phyloP scores from a whole-genome alignment of 768 basidiomycete species.

The Phylloporus sp. region DNA sequence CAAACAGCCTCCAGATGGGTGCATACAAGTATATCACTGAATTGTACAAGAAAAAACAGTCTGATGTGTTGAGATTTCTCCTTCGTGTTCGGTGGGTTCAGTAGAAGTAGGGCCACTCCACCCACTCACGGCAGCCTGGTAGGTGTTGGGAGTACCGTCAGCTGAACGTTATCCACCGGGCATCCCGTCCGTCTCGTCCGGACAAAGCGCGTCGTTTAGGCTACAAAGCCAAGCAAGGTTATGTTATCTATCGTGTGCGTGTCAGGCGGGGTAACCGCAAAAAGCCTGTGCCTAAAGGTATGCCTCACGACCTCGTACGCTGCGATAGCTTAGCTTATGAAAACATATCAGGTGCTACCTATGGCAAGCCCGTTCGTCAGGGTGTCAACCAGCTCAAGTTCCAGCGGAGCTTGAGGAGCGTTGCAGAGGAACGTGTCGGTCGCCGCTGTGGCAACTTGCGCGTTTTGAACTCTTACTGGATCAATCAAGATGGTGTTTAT shows the following conservation, averaged over 20 bases:
- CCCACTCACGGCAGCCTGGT: conserved; percentile 4
- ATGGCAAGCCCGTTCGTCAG: conserved; percentile 98
- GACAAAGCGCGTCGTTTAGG: conserved; percentile 99
- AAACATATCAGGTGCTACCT: conserved; percentile 77
- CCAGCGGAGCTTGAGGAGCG: conserved; percentile 89
- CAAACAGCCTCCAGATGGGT: conserved; percentile 64
- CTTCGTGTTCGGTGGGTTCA: conserved; percentile 83
- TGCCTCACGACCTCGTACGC: conserved; percentile 11
- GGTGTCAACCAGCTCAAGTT: conserved; percentile 99
- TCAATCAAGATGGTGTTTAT: conserved; percentile 98
- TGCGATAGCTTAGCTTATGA: conserved; percentile 1
- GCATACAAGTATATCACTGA: conserved; percentile 97
- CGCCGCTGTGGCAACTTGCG: conserved; percentile 93
- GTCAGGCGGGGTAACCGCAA: conserved; percentile 99
- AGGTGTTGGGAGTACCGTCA: conserved; percentile 99
- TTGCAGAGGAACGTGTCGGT: conserved; percentile 98
- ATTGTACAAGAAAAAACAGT: conserved; percentile 98
- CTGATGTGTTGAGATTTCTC: conserved; percentile 95
- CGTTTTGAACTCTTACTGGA: conserved; percentile 98
- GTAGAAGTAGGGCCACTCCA: neutral
- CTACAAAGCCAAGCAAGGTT: conserved; percentile 99
- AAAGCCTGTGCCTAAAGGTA: conserved; percentile 97
- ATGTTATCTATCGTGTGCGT: conserved; percentile 94
- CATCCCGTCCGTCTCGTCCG: conserved; percentile 95
- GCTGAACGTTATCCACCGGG: conserved; percentile 96